A percentile compares a stretch with the other conserved stretches of the same genome.
Conservation (phyloP, 805 yeast genomes). For the Myxozyma nipponensis region DNA sequence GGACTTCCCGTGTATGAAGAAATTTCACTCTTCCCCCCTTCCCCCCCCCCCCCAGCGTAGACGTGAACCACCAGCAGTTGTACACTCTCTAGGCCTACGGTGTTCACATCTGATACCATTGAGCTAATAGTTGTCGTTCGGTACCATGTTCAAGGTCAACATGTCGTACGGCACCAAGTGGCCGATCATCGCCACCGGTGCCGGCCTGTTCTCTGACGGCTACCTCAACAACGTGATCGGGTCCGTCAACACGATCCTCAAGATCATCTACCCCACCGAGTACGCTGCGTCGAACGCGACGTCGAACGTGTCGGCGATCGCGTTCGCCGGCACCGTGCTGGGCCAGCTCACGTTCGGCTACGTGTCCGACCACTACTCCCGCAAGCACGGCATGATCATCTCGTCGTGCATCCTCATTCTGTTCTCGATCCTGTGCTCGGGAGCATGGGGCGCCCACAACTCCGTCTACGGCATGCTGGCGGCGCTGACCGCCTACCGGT, state of each 20-base stretch:
- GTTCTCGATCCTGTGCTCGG: conserved; percentile 75
- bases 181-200: conserved; percentile 81
- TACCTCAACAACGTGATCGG: conserved; percentile 80
- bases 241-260: conserved; percentile 68
- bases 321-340: conserved; percentile 85
- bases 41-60: no score
- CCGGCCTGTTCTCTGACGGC: conserved; percentile 92
- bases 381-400: conserved; percentile 77
- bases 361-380: conserved; percentile 71
- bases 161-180: conserved; percentile 35
- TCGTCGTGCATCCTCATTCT: conserved; percentile 72
- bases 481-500: conserved; percentile 78
- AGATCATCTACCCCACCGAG: conserved; percentile 58
- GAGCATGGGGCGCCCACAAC: conserved; percentile 78
- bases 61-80: no score
- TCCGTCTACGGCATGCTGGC: conserved; percentile 73
- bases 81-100: no score
- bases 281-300: conserved; percentile 65
- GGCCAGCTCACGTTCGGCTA: conserved; percentile 83
- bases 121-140: no score
- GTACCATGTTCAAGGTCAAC: neutral
- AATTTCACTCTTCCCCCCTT: no score
- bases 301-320: conserved; percentile 78
- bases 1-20: no score
- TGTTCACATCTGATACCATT: no score